Evolutionary conservation across 2,329 filamentous ascomycete genomes (phyloP), one percentile per base, ranked within the genome.

Genomic region (Claviceps africana): DNA sequence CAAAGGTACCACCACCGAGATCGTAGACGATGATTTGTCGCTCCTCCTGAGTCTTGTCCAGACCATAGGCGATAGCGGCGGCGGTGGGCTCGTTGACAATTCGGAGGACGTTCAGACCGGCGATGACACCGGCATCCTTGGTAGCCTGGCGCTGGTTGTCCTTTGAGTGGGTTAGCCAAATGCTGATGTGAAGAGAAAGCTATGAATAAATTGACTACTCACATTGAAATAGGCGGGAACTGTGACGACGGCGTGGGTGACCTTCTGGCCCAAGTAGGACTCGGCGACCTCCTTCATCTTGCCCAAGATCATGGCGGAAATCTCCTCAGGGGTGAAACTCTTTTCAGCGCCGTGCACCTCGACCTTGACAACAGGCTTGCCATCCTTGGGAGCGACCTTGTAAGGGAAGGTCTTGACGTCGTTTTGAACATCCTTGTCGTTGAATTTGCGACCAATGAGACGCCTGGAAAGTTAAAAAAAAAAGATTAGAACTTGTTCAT

Each of bases 321-420:
- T 73, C 68, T 89, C 85, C 71, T 89, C 86, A 56, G 86, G 85
- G 56, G 85, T 88, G 75, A 89, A 88, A 58, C 74, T 78, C 75
- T 85, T 88, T 61, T 79, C 70, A 56, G 74, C 62, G 53, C 81
- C 79, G 66, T 73, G 67, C 60, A 87, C 82, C 53, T 85, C 70
- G 62, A 91, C 86, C 67, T 85, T 78, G 66, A 98, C 83, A 60
- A 83, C 74, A 58, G 93, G 93, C 77, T 96, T 95, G 68, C 83
- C 89, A 71, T 86, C 82, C 78, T 93, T 90, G 78, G 86, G 79
- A 65, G 88, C 67, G 56, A 98, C 86, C 75, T 88, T 88, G 85
- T 91, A 98, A 65, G 93, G 91, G 81, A 95, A 96, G 78, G 96
- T 87, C 86, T 98, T 97, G 67, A 93, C 80, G 67, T 98, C 93